Percentiles rank a stretch among this genome's conserved stretches.
These are phyloP conservation scores for Leucoagaricus sp. DNA, from an alignment of 1,284 basidiomycete species.

Conservation along the genomic window DNA sequence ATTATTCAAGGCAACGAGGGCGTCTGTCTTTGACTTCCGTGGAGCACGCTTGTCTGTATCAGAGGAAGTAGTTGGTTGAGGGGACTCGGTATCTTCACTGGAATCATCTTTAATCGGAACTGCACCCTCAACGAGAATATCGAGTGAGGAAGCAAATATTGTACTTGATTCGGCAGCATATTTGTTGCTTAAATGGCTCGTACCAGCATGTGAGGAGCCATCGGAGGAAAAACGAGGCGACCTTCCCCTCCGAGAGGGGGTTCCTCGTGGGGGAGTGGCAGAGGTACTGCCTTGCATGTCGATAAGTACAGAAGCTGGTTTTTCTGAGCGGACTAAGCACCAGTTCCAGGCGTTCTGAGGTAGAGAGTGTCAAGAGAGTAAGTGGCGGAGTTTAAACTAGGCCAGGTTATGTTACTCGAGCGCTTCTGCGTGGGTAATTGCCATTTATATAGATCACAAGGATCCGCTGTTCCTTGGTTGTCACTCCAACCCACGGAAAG, in stretches of 20 bases:
- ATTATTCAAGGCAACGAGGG: constrained; percentile 71
- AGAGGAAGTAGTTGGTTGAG: constrained; percentile 31
- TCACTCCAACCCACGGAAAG: constrained; percentile 21
- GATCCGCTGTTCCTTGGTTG: constrained; percentile 28
- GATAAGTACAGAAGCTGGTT: constrained; percentile 26
- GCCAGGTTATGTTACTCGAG: constrained; percentile 40
- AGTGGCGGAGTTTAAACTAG: constrained; percentile 44
- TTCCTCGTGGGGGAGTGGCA: constrained; percentile 49
- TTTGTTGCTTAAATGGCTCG: constrained; percentile 41
- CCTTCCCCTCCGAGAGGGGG: constrained; percentile 57
- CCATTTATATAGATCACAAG: constrained; percentile 32
- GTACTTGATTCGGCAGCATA: constrained; percentile 46
- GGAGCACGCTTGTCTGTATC: constrained; percentile 65
- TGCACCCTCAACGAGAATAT: constrained; percentile 68
- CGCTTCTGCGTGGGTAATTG: constrained; percentile 39
- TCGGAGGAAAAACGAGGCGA: constrained; percentile 52
- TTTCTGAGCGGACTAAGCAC: constrained; percentile 31
- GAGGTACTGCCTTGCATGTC: constrained; percentile 50
- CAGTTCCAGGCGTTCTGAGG: constrained; percentile 39
- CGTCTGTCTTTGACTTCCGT: constrained; percentile 85
- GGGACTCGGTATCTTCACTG: constrained; percentile 27
- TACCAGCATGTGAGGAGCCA: constrained; percentile 40
- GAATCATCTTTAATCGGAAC: constrained; percentile 49
- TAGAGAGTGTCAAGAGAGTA: constrained; percentile 40
- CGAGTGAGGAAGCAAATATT: constrained; percentile 64